A percentile compares a stretch with the other conserved stretches of the same genome.
phyloP scores from a whole-genome alignment of 306 rosid genomes.

The Medicago arabica region DNA sequence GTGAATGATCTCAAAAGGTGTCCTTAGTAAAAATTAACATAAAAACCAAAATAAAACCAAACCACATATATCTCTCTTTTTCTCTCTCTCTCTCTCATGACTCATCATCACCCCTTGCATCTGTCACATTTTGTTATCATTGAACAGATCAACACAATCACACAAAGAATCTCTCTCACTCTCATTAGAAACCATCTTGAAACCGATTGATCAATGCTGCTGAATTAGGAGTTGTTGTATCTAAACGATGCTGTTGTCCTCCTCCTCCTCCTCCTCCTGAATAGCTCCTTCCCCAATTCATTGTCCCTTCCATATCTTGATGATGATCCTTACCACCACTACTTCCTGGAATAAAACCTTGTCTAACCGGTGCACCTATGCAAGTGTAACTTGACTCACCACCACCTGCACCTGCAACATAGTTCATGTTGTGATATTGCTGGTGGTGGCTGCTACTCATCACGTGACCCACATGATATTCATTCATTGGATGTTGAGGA shows the following conservation, averaged over 20 bases:
- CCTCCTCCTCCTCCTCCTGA: constrained; percentile 40
- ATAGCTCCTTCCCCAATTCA: constrained; percentile 61
- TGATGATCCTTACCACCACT: constrained; percentile 35
- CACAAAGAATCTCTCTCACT: constrained; percentile 37
- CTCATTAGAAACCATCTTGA: constrained; percentile 80
- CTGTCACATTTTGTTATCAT: constrained; percentile 60
- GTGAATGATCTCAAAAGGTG: constrained; percentile 79
- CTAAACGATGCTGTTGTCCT: constrained; percentile 59
- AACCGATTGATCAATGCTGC: constrained; percentile 75
- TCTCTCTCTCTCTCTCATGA: constrained; percentile 13
- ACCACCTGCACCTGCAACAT: constrained; percentile 11
- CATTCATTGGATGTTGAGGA: constrained; percentile 56
- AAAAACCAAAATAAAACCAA: constrained; percentile 26
- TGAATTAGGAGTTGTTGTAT: constrained; percentile 8
- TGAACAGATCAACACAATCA: constrained; percentile 28
- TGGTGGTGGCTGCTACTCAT: constrained; percentile 47
- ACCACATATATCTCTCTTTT: too few relatives aligned
- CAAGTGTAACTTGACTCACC: constrained; percentile 59
- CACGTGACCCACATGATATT: constrained; percentile 78
- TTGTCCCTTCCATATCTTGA: constrained; percentile 39
- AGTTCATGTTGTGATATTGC: constrained; percentile 47
- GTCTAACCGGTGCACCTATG: constrained; percentile 93
- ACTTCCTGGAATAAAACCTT: constrained; percentile 36
- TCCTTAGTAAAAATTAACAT: constrained; percentile 8
- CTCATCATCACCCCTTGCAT: constrained; percentile 62